Evolutionary conservation across 805 yeast genomes (phyloP), one percentile per base, ranked within the genome.

Genomic region (Wickerhamomyces rabaulensis): DNA sequence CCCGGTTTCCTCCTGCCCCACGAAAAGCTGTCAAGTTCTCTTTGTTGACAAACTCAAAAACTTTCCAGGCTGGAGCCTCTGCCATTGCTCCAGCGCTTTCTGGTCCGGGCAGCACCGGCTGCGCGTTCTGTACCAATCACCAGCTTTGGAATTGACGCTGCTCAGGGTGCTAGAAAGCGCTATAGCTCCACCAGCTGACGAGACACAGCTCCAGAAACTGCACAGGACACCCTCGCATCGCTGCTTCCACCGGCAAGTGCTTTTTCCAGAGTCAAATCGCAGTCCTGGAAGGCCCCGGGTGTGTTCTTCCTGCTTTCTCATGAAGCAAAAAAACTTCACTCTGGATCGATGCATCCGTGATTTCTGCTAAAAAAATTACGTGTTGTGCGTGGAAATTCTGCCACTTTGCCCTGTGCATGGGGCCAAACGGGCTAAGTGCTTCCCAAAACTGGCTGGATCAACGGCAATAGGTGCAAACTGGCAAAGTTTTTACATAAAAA

Each of bases 1-100:
- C 39, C 39, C 39, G 39, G 19, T 36, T 19, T 36, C 23, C 3
- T 36, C 39, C 39, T 36, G n/a, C 39, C 39, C 39, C 39, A 36
- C 39, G 25, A 36, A 36, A 19, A 7, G 23, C 23, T 36, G 22
- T 36, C 39, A 33, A 33, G 19, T 17, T n/a, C 9, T 33, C 21
- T 16, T 9, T 9, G 13, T 25, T 25, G 9, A 9, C 9, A 10
- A 25, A 25, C 27, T 25, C 12, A 25, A 25, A 25, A 9, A 25
- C 4, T 25, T 27, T 8, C 16, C 16, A 9, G 15, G 19, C 19
- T 13, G 16, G n/a, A n/a, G 12, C 31, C 31, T n/a, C 6, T 8
- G n/a, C 42, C 42, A 27, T 27, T 40, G 42, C 36, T 27, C 36
- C 42, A 36, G 39, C 8, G 5, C 17, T 19, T 20, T 36, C 25